Evolutionary conservation across 2,329 filamentous ascomycete species (phyloP), one percentile per base, ranked within the genome.

Genomic region (Didymella sp.): DNA sequence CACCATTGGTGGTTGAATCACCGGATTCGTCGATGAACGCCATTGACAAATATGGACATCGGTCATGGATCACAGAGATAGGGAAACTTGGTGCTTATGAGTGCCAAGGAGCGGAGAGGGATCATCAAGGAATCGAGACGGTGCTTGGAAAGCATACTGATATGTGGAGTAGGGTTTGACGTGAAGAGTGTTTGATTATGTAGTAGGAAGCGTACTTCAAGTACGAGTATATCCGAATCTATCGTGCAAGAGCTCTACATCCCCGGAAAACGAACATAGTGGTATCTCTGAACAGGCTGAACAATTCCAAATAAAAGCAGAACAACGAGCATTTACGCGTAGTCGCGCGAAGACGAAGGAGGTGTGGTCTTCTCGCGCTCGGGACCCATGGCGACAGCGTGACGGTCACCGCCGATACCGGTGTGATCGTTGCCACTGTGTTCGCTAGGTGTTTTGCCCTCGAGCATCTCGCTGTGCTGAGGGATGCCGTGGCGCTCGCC

Each of bases 401-500:
- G 83, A 35, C 83, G 76, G 60, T 85, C 82, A 22, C 83, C 83
- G 22, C 70, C 78, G 41, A 84, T 77, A 21, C 77, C 80, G 6
- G 78, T 81, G 69, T 82, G 81, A 25, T 76, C 75, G 51, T 78
- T 60, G 12, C 77, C 77, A 46, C 73, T 75, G 67, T 71, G 73
- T 59, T 80, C 78, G 51, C 79, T 77, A 24, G 81, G 74, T 63
- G 80, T 78, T 76, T 83, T 80, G 66, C 83, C 85, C 70, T 85
- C 84, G 28, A 87, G 77, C 81, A 89, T 85, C 67, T 87, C 80
- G 71, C 84, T 85, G 74, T 92, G 89, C 73, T 88, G 84, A 58
- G 82, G 81, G 64, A 91, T 90, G 58, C 89, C 90, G 74, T 92
- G 89, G 53, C 86, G 82, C 27, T 87, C 81, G 40, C 81, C 81